Percentiles rank a stretch among this genome's conserved stretches.
These are phyloP conservation scores for Aspergillus versicolor DNA, from an alignment of 2,329 filamentous ascomycete species.

Conservation along the genomic window DNA sequence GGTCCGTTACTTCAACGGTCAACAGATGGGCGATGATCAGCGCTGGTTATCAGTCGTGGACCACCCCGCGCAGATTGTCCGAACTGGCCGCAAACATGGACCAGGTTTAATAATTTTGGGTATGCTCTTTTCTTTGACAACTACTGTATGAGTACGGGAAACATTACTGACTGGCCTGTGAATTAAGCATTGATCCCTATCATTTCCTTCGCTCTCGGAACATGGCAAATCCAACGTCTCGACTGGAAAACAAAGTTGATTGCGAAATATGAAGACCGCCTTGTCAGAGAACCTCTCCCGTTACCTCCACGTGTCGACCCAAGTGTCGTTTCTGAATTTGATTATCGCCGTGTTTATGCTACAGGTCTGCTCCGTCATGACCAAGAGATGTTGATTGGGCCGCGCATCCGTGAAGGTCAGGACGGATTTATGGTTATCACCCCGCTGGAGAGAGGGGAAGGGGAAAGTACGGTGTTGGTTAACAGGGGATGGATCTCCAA, in stretches of 20 bases:
- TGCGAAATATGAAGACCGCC: slow-evolving; percentile 85
- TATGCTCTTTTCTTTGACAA: slow-evolving; percentile 33
- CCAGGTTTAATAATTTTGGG: slow-evolving; percentile 76
- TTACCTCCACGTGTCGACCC: slow-evolving; percentile 82
- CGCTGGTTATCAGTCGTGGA: slow-evolving; percentile 84
- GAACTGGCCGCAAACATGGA: slow-evolving; percentile 71
- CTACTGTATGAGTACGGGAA: not conserved
- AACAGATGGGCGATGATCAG: slow-evolving; percentile 65
- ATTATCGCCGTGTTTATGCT: slow-evolving; percentile 81
- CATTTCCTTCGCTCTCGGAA: slow-evolving; percentile 84
- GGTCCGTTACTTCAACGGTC: slow-evolving; percentile 41
- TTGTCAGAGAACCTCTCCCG: slow-evolving; percentile 80
- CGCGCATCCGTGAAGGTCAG: slow-evolving; percentile 81
- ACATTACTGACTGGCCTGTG: not conserved
- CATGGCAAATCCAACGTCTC: slow-evolving; percentile 92
- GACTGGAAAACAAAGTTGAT: slow-evolving; percentile 93
- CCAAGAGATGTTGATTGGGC: slow-evolving; percentile 93
- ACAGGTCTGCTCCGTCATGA: slow-evolving; percentile 77
- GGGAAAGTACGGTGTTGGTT: slow-evolving; percentile 71
- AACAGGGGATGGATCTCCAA: slow-evolving; percentile 91
- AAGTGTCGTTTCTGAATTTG: slow-evolving; percentile 79
- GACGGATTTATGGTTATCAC: slow-evolving; percentile 92
- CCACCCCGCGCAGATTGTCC: slow-evolving; percentile 76
- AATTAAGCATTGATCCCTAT: slow-evolving; percentile 73
- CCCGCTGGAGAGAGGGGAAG: slow-evolving; percentile 70